Base-by-base conservation (phyloP, 768 basidiomycete species). In the Pholiota conissans region DNA sequence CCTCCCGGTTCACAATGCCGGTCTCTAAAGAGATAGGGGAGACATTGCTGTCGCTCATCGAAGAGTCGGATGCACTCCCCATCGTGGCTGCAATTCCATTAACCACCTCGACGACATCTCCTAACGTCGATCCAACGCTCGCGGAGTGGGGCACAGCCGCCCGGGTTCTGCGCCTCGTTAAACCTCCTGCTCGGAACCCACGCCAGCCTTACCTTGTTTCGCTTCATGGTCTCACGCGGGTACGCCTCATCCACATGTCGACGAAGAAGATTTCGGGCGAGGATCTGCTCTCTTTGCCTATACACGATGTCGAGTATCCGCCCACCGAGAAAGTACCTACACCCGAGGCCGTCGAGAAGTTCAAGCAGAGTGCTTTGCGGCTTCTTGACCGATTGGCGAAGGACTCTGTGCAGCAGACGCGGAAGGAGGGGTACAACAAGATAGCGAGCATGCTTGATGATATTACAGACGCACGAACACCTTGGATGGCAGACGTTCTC, bases 401-500 rank as follows among this genome's bases (percentile, higher is more conserved):
- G 32, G 78, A 81, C 60, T 77, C 80, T 0, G 65, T 74, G 1
- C 78, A 80, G 61, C 77, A 79, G 49, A 70, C 79, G 24, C 77
- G 84, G 57, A 82, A 82, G 57, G 90, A 91, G 30, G 84, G 82
- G 6, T 91, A 86, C 72, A 69, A 78, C 65, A 89, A 86, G 71
- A 84, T 91, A 52, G 78, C 86, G 3, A 74, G 73, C 29, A 87
- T 91, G 82, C 75, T 92, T 9, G 89, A 91, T 58, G 89, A 93
- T 34, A 79, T 87, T 14, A 79, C 85, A 0, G 79, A 83, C 61
- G 78, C 81, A 8, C 75, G 84, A 27, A 83, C 86, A 0, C 80
- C 84, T 3, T 89, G 87, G 84, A 85, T 91, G 79, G 89, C 89
- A 0, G 91, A 93, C 64, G 84, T 91, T 11, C 78, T 93, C 30